Evolutionary conservation across 768 basidiomycete species (phyloP).

Genomic region (Amanita rubescens): DNA sequence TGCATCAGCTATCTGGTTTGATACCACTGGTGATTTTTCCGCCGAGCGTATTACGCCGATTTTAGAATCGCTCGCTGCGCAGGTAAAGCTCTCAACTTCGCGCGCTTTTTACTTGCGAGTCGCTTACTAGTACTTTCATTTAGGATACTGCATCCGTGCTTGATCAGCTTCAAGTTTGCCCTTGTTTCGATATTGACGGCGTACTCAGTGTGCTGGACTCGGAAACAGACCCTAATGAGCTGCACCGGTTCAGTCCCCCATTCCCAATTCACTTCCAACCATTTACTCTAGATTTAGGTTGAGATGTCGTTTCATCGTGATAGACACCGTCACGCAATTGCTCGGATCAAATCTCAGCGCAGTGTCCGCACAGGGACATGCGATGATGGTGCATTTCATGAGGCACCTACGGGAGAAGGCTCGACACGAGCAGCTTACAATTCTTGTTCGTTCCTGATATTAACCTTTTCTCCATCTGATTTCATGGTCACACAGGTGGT

Average conservation of each 20-base stretch:
- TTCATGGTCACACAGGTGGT: conserved; percentile 38
- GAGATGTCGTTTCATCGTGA: conserved; percentile 35
- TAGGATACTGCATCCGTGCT: conserved; percentile 28
- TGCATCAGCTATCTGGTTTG: conserved; percentile 58
- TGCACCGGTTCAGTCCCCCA: background rate
- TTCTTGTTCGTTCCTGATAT: conserved; percentile 38
- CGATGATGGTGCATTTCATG: conserved; percentile 68
- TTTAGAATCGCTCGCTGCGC: conserved; percentile 21
- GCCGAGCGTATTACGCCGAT: conserved; percentile 36
- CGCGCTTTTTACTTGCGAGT: background rate
- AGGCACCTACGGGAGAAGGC: conserved; percentile 48
- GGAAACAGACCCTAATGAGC: background rate
- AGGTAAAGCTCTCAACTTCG: conserved; percentile 10
- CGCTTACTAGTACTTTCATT: conserved; percentile 6
- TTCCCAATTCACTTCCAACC: conserved; percentile 16
- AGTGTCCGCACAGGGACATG: conserved; percentile 68
- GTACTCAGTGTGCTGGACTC: conserved; percentile 36
- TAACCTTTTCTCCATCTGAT: background rate
- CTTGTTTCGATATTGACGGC: conserved; percentile 52
- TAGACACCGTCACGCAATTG: conserved; percentile 61
- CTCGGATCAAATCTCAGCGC: conserved; percentile 57
- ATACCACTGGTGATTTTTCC: conserved; percentile 64
- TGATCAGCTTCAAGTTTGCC: conserved; percentile 50
- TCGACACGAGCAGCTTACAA: conserved; percentile 32
- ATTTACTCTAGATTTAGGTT: conserved; percentile 22